phyloP scores from a whole-genome alignment of 441 rosid species.

The Populus hybrid region DNA sequence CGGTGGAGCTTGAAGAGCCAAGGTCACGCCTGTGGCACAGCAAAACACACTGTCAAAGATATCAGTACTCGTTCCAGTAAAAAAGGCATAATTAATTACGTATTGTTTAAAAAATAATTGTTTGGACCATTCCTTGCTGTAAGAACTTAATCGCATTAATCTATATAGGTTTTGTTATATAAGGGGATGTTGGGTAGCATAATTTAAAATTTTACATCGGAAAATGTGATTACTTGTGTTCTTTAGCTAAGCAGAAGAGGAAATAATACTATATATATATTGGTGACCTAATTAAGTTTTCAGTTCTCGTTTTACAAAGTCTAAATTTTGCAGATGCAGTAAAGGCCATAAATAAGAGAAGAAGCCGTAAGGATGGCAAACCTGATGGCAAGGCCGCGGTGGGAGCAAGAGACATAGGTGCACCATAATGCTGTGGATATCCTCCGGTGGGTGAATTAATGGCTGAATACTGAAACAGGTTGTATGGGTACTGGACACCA shows the following conservation, averaged over 20 bases:
- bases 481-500: conserved; percentile 67
- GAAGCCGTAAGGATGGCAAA: conserved; percentile 8
- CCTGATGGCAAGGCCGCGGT: conserved; percentile 82
- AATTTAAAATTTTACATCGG: no score
- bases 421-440: conserved; percentile 63
- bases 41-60: conserved; percentile 89
- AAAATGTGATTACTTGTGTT: no score
- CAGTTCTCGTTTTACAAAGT: no score
- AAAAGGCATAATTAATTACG: not conserved
- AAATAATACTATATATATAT: no score
- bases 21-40: conserved; percentile 91
- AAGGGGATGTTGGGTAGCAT: no score
- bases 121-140: no score
- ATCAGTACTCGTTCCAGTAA: conserved; percentile 36
- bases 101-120: not conserved
- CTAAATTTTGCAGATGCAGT: no score
- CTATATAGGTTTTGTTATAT: no score
- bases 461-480: conserved; percentile 66
- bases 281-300: no score
- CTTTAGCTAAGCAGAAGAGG: no score
- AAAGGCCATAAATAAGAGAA: not conserved
- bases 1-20: conserved; percentile 58
- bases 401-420: conserved; percentile 79
- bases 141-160: no score
- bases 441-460: conserved; percentile 49